A percentile compares a stretch with the other conserved stretches of the same genome.
Conservation (phyloP, 2,329 filamentous ascomycete genomes). For the Grosmannia clavigera region DNA sequence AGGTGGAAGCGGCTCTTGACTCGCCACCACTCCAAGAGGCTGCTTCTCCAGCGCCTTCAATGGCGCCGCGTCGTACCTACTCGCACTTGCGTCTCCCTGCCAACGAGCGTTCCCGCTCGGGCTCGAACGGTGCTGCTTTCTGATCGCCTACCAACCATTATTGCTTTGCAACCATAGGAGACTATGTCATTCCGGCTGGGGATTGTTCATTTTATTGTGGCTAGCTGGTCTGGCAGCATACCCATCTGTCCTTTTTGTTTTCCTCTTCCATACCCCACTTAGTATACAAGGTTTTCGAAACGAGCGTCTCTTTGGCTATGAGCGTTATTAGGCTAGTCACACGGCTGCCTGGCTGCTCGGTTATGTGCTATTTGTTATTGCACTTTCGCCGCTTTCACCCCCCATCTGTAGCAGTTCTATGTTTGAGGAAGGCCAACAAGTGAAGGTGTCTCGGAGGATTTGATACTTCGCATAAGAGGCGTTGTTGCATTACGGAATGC, state of each 20-base stretch:
- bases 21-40: not conserved
- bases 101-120: constrained; percentile 15
- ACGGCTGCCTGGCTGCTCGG: not conserved
- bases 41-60: not conserved
- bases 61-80: constrained; percentile 13
- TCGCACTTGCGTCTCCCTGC: constrained; percentile 29
- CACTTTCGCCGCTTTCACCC: not conserved
- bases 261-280: not conserved
- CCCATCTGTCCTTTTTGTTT: not conserved
- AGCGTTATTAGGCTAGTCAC: no score
- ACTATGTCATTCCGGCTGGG: no score
- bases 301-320: no score
- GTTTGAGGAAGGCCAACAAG: not conserved
- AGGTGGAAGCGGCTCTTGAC: not conserved
- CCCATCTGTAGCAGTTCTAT: not conserved
- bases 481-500: not conserved
- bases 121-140: not conserved
- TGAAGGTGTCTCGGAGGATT: not conserved
- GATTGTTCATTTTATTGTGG: not conserved
- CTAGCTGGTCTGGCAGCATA: not conserved
- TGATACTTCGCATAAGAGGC: not conserved
- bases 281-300: not conserved
- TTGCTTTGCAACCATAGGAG: not conserved
- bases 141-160: not conserved
- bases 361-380: not conserved